Conservation (phyloP, 768 basidiomycete genomes). For the Pilatotrama ljubarskyi region DNA sequence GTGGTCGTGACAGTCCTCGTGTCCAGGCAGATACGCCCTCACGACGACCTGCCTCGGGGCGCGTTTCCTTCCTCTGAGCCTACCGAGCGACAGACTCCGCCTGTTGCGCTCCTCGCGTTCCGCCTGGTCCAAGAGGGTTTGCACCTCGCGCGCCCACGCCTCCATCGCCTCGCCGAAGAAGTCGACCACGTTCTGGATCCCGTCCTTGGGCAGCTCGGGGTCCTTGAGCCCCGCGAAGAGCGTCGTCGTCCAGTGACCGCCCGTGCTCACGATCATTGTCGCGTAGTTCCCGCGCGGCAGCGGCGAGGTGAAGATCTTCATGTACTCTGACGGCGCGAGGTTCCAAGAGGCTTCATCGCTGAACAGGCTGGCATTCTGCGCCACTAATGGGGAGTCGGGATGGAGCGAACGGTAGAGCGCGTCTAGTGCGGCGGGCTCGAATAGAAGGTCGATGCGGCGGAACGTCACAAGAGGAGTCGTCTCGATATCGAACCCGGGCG, state of each 20-base stretch:
- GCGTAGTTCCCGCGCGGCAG: conserved; percentile 55
- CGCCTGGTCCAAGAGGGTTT: conserved; percentile 42
- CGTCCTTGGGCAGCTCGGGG: conserved; percentile 40
- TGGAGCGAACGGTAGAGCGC: conserved; percentile 32
- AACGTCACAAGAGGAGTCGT: conserved; percentile 65
- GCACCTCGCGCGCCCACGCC: conserved; percentile 54
- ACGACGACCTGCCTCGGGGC: conserved; percentile 47
- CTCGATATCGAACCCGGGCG: conserved; percentile 53
- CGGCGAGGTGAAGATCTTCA: conserved; percentile 46
- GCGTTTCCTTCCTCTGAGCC: conserved; percentile 22
- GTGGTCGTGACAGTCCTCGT: conserved; percentile 60
- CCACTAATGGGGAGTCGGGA: conserved; percentile 11
- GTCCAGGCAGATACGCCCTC: conserved; percentile 62
- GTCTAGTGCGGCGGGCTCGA: conserved; percentile 48
- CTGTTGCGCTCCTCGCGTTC: conserved; percentile 25
- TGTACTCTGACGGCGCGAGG: conserved; percentile 51
- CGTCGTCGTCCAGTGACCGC: conserved; percentile 68
- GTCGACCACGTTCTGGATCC: conserved; percentile 53
- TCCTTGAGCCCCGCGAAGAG: conserved; percentile 47
- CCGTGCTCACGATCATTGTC: conserved; percentile 64
- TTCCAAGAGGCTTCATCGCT: conserved; percentile 58
- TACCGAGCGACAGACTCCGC: conserved; percentile 14
- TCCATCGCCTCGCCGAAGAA: conserved; percentile 62
- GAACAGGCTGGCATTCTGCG: conserved; percentile 40
- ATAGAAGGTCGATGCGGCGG: conserved; percentile 62